Evolutionary conservation across 345 rosid genomes (phyloP), one percentile per base, ranked within the genome.

Genomic region (Geranium brycei): DNA sequence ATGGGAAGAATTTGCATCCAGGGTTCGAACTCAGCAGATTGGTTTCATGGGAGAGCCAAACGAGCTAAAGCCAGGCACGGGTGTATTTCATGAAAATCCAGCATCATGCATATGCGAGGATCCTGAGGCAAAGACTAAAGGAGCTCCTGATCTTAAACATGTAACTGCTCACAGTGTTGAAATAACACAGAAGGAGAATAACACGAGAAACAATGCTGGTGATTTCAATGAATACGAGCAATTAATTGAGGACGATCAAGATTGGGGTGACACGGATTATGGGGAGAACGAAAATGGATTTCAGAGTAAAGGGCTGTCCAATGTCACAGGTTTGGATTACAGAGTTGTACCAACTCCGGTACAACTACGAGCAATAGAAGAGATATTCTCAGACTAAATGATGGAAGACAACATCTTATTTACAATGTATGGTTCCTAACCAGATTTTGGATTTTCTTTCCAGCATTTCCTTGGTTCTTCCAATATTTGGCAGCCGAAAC

Each of bases 11-110:
- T 91, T 89, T 78, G 71, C 89, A 3, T 83, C 82, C 0, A 84
- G 66, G 71, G 83, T 91, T 55, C 72, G 74, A 51, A 69, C 66
- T 35, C 66, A 66, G 70, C 98, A 91, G 74, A 76, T 76, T 47
- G 96, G 98, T 12, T 87, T 82, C 85, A 85, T 87, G 92, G 98
- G 96, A 69, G 91, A 76, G 58, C 88, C 98, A 68, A 82, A 85
- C 47, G 98, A 89, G 74, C 67, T 76, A 63, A 91, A 78, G 71
- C 89, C 87, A 30, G 96, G 87, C 31, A 75, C 71, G 15, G 98
- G 98, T 0, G 93, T 83, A 76, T 89, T 92, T 71, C 95, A 92
- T 57, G 95, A 87, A 80, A 89, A 89, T 58, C 98, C 98, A 47
- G 30, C 79, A 64, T 73, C 88, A 41, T 92, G 95, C 78, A 82